phyloP scores from a whole-genome alignment of 257 asterid species.

The Craterostigma plantagineum region DNA sequence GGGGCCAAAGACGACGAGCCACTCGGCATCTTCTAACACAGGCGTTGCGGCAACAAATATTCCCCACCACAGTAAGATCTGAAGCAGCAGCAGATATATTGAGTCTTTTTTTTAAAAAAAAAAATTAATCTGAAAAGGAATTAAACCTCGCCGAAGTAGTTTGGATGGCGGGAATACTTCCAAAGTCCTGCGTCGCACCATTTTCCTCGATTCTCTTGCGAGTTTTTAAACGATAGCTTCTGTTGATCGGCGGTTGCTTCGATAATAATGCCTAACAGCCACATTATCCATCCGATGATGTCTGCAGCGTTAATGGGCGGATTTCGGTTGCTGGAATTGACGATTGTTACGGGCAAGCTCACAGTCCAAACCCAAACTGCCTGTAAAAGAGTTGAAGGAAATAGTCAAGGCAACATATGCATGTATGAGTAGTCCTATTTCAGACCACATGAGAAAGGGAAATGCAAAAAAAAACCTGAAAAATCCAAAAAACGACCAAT shows the following conservation, averaged over 20 bases:
- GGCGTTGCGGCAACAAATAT: conserved; percentile 86
- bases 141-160: conserved; percentile 98
- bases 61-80: conserved; percentile 99
- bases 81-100: no score
- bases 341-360: conserved; percentile 84
- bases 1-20: conserved; percentile 86
- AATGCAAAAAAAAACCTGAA: conserved; percentile 42
- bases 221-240: conserved; percentile 51
- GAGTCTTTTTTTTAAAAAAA: no score
- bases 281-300: conserved; percentile 77
- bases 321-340: conserved; percentile 49
- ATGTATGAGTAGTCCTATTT: not conserved
- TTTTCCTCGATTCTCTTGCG: conserved; percentile 58
- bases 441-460: not conserved
- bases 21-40: conserved; percentile 48
- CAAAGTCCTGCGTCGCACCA: conserved; percentile 81
- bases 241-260: conserved; percentile 92
- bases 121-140: no score
- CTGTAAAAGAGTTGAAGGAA: conserved; percentile 16
- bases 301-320: conserved; percentile 58
- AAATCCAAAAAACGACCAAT: conserved; percentile 66
- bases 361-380: conserved; percentile 99
- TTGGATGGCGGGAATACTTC: conserved; percentile 97
- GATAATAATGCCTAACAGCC: conserved; percentile 38
- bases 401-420: not conserved